phyloP scores from a whole-genome alignment of 2,329 filamentous ascomycete species.

The Dactylonectria macrodidyma region DNA sequence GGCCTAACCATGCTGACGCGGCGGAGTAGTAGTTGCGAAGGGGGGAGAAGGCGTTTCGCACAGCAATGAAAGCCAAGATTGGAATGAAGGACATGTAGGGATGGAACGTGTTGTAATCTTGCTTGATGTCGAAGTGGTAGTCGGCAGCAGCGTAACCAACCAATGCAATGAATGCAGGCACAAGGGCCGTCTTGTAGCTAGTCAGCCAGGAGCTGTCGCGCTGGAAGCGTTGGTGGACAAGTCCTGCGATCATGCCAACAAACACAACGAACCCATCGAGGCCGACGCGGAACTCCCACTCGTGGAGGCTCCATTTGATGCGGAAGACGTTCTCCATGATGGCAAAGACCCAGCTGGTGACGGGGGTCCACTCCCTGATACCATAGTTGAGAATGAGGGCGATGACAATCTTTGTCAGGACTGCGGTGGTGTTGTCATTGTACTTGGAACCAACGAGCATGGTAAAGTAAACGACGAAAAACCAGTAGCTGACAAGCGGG shows the following conservation, averaged over 20 bases:
- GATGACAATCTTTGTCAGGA: constrained; percentile 64
- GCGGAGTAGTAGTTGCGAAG: constrained; percentile 52
- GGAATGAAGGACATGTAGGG: constrained; percentile 69
- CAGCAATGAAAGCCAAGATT: constrained; percentile 64
- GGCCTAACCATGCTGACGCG: constrained; percentile 66
- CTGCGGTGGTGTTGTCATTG: constrained; percentile 59
- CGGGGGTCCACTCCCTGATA: constrained; percentile 34
- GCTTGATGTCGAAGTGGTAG: constrained; percentile 27
- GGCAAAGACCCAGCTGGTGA: constrained; percentile 40
- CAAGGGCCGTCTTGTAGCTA: constrained; percentile 39
- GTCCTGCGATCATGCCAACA: constrained; percentile 64
- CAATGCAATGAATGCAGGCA: constrained; percentile 46
- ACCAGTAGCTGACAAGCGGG: constrained; percentile 74
- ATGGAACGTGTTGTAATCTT: constrained; percentile 63
- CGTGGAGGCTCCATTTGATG: constrained; percentile 63
- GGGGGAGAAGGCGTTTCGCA: constrained; percentile 61
- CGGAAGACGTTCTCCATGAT: constrained; percentile 59
- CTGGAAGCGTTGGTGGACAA: constrained; percentile 43
- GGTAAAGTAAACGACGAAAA: constrained; percentile 69
- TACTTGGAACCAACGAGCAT: constrained; percentile 58
- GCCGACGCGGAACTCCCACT: constrained; percentile 65
- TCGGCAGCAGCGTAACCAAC: constrained; percentile 47
- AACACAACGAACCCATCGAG: constrained; percentile 71
- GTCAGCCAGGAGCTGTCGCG: constrained; percentile 39
- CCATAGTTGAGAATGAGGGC: constrained; percentile 57